Percentiles rank a stretch among this genome's conserved stretches.
These are phyloP conservation scores for Stereocaulon alpinum DNA, from an alignment of 495 filamentous ascomycete species.

Conservation along the genomic window DNA sequence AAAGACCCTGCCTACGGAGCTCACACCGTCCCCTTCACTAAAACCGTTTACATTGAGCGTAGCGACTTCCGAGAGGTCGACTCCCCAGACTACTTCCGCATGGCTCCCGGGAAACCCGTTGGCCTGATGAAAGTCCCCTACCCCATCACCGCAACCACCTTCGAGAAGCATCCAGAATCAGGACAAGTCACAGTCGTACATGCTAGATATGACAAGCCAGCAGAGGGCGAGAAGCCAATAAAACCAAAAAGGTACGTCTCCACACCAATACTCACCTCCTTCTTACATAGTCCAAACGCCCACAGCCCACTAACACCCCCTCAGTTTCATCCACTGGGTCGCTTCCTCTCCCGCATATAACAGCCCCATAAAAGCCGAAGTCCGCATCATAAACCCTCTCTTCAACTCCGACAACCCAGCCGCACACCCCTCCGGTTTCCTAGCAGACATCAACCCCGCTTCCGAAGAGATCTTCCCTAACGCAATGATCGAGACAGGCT, in stretches of 20 bases:
- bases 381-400: constrained; percentile 67
- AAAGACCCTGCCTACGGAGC: constrained; percentile 58
- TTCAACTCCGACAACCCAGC: constrained; percentile 80
- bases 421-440: constrained; percentile 56
- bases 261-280: no score
- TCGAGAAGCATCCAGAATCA: constrained; percentile 56
- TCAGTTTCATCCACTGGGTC: constrained; percentile 86
- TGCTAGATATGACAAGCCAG: constrained; percentile 47
- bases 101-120: constrained; percentile 82
- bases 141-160: constrained; percentile 70
- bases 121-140: constrained; percentile 76
- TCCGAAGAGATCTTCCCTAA: constrained; percentile 67
- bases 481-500: constrained; percentile 76
- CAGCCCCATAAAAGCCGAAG: constrained; percentile 63
- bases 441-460: constrained; percentile 76
- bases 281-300: no score
- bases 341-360: constrained; percentile 45
- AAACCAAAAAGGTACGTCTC: constrained; percentile 54
- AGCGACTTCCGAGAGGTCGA: constrained; percentile 84
- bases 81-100: constrained; percentile 80
- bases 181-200: constrained; percentile 61
- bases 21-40: constrained; percentile 64
- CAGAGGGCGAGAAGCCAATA: constrained; percentile 42
- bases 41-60: constrained; percentile 83
- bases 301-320: background rate